Percentiles rank a stretch among this genome's conserved stretches.
Evolutionary conservation across 495 filamentous ascomycete species (phyloP).

Genomic region (Amorphotheca resinae): DNA sequence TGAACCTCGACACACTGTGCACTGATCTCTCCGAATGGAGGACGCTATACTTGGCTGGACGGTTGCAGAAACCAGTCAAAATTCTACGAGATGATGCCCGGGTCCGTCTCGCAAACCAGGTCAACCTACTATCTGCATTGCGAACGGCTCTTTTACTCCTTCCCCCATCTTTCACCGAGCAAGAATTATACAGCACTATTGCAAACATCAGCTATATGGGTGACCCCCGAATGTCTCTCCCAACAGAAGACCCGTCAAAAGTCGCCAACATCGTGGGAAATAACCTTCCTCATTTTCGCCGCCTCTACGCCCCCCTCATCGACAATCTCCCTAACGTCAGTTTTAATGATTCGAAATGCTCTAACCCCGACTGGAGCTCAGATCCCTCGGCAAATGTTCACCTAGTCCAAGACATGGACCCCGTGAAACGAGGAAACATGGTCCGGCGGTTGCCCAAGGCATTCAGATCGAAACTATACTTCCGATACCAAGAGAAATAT

Average conservation of each 20-base stretch:
- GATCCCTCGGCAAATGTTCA: constrained; percentile 46
- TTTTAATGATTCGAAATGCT: constrained; percentile 59
- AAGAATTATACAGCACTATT: constrained; percentile 78
- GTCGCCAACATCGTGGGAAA: constrained; percentile 85
- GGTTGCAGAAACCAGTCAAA: constrained; percentile 94
- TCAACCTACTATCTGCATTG: constrained; percentile 84
- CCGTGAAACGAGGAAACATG: constrained; percentile 83
- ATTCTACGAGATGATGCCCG: constrained; percentile 88
- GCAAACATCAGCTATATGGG: constrained; percentile 86
- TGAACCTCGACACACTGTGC: constrained; percentile 80
- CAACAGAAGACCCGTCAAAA: constrained; percentile 83
- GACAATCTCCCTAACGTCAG: constrained; percentile 77
- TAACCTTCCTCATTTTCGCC: constrained; percentile 83
- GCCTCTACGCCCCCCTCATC: constrained; percentile 79
- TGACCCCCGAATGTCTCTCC: constrained; percentile 82
- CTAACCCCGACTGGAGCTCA: constrained; percentile 48
- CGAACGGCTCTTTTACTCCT: constrained; percentile 81
- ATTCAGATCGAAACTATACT: constrained; percentile 84
- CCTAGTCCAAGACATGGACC: constrained; percentile 83
- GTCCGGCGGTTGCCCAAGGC: constrained; percentile 78
- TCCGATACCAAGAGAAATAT: constrained; percentile 84
- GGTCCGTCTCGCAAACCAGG: constrained; percentile 85
- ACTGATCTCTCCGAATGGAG: constrained; percentile 79
- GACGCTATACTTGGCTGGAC: constrained; percentile 85
- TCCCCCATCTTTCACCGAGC: constrained; percentile 72